Percentiles rank a stretch among this genome's conserved stretches.
Conservation (phyloP, 805 yeast genomes). For the Komagataella phaffii region DNA sequence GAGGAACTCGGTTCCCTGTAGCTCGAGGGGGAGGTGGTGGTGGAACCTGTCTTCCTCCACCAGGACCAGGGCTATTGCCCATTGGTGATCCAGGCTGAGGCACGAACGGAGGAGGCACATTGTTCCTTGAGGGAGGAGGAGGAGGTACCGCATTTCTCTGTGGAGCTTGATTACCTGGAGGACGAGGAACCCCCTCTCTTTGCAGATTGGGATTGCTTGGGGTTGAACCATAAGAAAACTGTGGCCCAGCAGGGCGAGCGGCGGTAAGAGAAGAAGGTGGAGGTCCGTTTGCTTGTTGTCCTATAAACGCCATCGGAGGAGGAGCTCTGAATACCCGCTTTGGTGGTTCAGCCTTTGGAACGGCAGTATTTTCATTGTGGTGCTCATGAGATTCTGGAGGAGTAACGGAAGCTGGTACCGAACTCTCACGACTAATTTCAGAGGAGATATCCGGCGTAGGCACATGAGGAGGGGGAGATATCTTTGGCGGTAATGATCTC, state of each 20-base stretch:
- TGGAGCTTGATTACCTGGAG: not conserved
- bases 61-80: constrained; percentile 5
- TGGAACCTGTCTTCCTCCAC: constrained; percentile 3
- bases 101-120: constrained; percentile 9
- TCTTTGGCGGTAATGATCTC: constrained; percentile 6
- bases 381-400: constrained; percentile 2
- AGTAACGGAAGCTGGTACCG: constrained; percentile 4
- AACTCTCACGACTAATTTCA: constrained; percentile 1
- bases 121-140: constrained; percentile 11
- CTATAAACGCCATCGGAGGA: constrained; percentile 10
- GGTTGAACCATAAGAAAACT: not conserved
- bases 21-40: constrained; percentile 1
- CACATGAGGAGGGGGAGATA: not conserved
- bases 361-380: not conserved
- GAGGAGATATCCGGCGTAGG: constrained; percentile 6
- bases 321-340: constrained; percentile 22
- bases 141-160: constrained; percentile 12
- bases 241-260: not conserved
- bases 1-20: constrained; percentile 3
- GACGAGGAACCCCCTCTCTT: not conserved
- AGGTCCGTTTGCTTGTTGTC: constrained; percentile 4
- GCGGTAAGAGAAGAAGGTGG: not conserved
- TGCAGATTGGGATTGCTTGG: not conserved
- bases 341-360: constrained; percentile 3
- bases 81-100: constrained; percentile 2